Evolutionary conservation across 768 basidiomycete species (phyloP).

Genomic region (Sarcomyxa edulis): DNA sequence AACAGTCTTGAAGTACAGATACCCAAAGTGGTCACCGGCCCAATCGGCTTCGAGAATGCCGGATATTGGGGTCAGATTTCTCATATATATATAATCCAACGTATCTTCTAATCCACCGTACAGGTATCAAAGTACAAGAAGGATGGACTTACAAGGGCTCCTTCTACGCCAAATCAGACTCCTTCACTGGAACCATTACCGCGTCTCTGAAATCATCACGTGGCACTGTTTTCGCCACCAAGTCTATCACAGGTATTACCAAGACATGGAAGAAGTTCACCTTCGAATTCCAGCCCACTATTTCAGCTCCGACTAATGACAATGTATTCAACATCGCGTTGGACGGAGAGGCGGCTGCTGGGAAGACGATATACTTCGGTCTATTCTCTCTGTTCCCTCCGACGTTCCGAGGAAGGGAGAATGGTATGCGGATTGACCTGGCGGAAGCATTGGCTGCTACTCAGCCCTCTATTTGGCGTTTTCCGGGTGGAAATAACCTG

Average conservation of each 20-base stretch:
- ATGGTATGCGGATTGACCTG: slow-evolving; percentile 58
- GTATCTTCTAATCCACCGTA: no score
- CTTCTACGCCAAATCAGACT: no score
- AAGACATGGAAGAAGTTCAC: slow-evolving; percentile 43
- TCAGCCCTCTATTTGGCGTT: slow-evolving; percentile 36
- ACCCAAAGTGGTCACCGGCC: no score
- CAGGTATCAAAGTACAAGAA: no score
- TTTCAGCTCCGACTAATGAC: slow-evolving; percentile 32
- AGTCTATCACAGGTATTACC: slow-evolving; percentile 22
- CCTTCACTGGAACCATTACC: slow-evolving; percentile 24
- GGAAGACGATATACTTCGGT: slow-evolving; percentile 42
- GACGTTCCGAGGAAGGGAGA: slow-evolving; percentile 49
- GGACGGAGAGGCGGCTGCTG: slow-evolving; percentile 35
- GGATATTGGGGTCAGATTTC: no score
- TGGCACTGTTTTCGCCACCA: slow-evolving; percentile 33
- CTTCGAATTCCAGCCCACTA: slow-evolving; percentile 34
- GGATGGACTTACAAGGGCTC: no score
- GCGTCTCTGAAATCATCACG: slow-evolving; percentile 33
- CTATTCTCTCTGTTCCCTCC: slow-evolving; percentile 62
- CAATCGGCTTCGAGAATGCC: no score
- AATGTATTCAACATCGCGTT: slow-evolving; percentile 50
- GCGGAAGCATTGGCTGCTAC: slow-evolving; percentile 37
- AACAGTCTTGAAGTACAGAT: no score
- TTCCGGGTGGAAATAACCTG: slow-evolving; percentile 37
- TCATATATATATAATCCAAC: no score